These are phyloP conservation scores for Pythium insidiosum DNA, from an alignment of 352 stramenopile genomes.

Conservation along the genomic window DNA sequence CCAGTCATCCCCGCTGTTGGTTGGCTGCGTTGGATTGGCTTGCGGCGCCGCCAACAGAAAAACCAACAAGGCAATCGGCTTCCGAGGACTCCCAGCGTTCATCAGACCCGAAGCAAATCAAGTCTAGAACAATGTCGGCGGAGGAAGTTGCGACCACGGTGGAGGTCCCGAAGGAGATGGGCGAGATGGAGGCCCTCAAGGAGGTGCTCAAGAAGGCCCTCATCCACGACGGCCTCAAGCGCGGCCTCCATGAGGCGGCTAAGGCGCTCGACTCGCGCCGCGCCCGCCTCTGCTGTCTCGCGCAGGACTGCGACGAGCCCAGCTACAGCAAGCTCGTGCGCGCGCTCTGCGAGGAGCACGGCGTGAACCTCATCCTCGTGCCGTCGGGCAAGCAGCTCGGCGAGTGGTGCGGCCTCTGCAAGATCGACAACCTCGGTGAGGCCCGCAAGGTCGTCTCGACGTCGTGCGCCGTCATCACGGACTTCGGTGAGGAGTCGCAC, in stretches of 20 bases:
- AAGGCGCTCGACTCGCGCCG: slow-evolving; percentile 98
- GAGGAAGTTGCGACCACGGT: slow-evolving; percentile 93
- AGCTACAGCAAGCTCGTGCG: slow-evolving; percentile 99
- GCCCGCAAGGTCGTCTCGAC: slow-evolving; percentile 98
- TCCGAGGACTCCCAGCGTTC: slow-evolving; percentile 45
- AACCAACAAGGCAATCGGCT: too few species aligned
- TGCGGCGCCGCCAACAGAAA: too few species aligned
- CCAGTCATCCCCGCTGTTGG: slow-evolving; percentile 17
- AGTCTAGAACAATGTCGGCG: slow-evolving; percentile 77
- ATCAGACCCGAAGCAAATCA: too few species aligned
- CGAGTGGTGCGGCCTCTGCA: slow-evolving; percentile 99
- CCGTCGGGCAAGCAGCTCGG: slow-evolving; percentile 95
- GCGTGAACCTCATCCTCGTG: slow-evolving; percentile 92
- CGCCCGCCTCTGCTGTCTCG: slow-evolving; percentile 97
- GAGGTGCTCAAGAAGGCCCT: slow-evolving; percentile 99
- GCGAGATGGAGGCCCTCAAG: slow-evolving; percentile 96
- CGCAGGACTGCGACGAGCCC: slow-evolving; percentile 99
- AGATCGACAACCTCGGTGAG: slow-evolving; percentile 96
- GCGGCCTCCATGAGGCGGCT: slow-evolving; percentile 97
- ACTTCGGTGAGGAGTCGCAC: slow-evolving; percentile 99
- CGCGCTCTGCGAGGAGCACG: slow-evolving; percentile 91
- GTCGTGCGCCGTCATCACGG: slow-evolving; percentile 97
- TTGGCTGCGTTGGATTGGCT: not conserved
- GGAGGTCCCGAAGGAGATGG: slow-evolving; percentile 91
- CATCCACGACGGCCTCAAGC: slow-evolving; percentile 98